Percentiles rank a stretch among this genome's conserved stretches.
These are phyloP conservation scores for Posidonia oceanica DNA, from an alignment of 116 monocot species.

Conservation along the genomic window DNA sequence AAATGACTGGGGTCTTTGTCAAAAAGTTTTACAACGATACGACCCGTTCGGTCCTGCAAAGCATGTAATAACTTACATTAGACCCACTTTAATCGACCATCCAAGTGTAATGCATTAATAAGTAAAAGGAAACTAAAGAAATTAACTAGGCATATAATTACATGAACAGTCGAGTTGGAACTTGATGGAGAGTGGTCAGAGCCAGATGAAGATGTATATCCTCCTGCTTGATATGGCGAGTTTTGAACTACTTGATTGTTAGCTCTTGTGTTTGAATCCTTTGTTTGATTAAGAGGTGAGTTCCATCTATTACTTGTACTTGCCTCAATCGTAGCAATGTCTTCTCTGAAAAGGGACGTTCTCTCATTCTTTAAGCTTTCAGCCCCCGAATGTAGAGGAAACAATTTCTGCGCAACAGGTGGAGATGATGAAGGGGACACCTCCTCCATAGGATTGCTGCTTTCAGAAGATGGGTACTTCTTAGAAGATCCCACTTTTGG, in stretches of 20 bases:
- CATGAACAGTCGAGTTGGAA: constrained; percentile 83
- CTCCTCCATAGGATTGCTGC: constrained; percentile 93
- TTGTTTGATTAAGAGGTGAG: constrained; percentile 34
- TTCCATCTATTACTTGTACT: constrained; percentile 37
- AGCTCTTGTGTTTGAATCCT: constrained; percentile 34
- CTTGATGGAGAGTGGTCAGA: constrained; percentile 92
- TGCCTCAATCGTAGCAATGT: constrained; percentile 32
- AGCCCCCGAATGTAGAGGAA: constrained; percentile 48
- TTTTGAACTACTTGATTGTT: constrained; percentile 22
- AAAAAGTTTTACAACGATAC: constrained; percentile 91
- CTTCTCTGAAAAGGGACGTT: constrained; percentile 29
- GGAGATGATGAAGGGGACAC: constrained; percentile 89
- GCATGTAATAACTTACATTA: neutral
- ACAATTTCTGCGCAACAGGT: constrained; percentile 60
- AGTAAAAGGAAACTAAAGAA: neutral
- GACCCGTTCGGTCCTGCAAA: constrained; percentile 74
- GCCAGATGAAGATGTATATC: constrained; percentile 54
- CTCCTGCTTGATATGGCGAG: constrained; percentile 27
- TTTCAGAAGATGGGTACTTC: constrained; percentile 93
- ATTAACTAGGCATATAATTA: constrained; percentile 10
- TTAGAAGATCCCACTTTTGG: constrained; percentile 41
- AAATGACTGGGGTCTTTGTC: constrained; percentile 84
- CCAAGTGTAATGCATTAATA: neutral
- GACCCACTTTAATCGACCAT: neutral
- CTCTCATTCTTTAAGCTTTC: constrained; percentile 27